Conservation (phyloP, 495 filamentous ascomycete species). For the Talaromyces borbonicus region DNA sequence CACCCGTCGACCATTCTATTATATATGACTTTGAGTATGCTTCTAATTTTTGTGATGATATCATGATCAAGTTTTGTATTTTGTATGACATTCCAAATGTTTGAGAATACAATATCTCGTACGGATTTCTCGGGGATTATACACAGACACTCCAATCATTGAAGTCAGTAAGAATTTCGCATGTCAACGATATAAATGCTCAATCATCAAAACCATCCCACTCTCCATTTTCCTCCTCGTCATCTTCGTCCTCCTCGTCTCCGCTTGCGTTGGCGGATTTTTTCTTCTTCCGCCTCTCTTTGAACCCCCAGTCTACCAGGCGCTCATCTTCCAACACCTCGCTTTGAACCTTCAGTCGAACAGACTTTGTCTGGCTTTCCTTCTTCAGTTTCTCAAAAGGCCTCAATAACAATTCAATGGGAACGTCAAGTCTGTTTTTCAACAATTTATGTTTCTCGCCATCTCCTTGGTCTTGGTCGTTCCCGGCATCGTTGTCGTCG, state of each 20-base stretch:
- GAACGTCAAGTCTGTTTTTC: slow-evolving; percentile 21
- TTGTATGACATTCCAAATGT: not conserved
- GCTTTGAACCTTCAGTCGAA: slow-evolving; percentile 53
- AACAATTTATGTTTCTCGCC: slow-evolving; percentile 14
- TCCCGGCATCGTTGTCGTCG: not conserved
- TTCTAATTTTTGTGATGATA: not conserved
- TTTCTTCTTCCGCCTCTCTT: slow-evolving; percentile 19
- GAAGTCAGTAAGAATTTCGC: too few species aligned
- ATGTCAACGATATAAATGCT: not conserved
- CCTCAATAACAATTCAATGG: slow-evolving; percentile 44
- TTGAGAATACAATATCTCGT: not conserved
- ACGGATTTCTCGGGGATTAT: too few species aligned
- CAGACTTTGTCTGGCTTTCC: slow-evolving; percentile 57
- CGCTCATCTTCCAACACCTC: slow-evolving; percentile 70
- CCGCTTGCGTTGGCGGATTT: too few species aligned
- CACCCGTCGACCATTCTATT: not conserved
- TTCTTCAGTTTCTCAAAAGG: slow-evolving; percentile 47
- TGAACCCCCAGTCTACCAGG: slow-evolving; percentile 48
- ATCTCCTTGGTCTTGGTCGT: slow-evolving; percentile 14
- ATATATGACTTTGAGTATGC: not conserved
- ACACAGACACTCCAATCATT: too few species aligned
- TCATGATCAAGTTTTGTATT: not conserved
- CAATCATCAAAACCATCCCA: slow-evolving; percentile 71
- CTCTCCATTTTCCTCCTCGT: slow-evolving; percentile 35
- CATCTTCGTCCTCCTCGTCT: slow-evolving; percentile 21